A percentile compares a stretch with the other conserved stretches of the same genome.
phyloP scores from a whole-genome alignment of 1,284 basidiomycete species.

The Leccinum pallidistipes region DNA sequence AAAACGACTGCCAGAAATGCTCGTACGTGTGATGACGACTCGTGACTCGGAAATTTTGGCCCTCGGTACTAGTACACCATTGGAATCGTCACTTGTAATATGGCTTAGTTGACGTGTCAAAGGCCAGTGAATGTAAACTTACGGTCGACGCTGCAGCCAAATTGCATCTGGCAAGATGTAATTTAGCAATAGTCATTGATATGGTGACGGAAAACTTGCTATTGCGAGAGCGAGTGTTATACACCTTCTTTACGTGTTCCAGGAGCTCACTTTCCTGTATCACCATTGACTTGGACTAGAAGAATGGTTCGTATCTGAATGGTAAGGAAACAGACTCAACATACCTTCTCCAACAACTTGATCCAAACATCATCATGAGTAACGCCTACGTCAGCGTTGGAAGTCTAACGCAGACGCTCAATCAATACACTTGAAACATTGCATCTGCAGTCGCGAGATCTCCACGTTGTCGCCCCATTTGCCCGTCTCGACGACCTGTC shows the following conservation, averaged over 20 bases:
- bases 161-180: too few relatives aligned
- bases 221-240: too few relatives aligned
- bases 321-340: background rate
- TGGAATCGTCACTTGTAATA: too few relatives aligned
- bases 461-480: slow-evolving; percentile 77
- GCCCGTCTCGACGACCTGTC: slow-evolving; percentile 60
- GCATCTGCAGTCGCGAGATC: slow-evolving; percentile 86
- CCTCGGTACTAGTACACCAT: background rate
- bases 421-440: slow-evolving; percentile 83
- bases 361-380: slow-evolving; percentile 6
- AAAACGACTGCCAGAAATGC: background rate
- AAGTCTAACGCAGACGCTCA: background rate
- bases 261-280: background rate
- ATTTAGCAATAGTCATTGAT: too few relatives aligned
- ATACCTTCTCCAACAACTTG: background rate
- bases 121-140: too few relatives aligned
- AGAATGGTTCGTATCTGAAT: background rate
- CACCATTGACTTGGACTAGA: background rate
- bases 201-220: too few relatives aligned
- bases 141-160: too few relatives aligned
- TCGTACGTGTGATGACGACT: slow-evolving; percentile 3
- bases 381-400: background rate
- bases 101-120: background rate
- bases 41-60: background rate
- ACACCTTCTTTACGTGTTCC: too few relatives aligned